phyloP scores from a whole-genome alignment of 371 early-diverging fungal species.

The Saksenaea vasiformis region DNA sequence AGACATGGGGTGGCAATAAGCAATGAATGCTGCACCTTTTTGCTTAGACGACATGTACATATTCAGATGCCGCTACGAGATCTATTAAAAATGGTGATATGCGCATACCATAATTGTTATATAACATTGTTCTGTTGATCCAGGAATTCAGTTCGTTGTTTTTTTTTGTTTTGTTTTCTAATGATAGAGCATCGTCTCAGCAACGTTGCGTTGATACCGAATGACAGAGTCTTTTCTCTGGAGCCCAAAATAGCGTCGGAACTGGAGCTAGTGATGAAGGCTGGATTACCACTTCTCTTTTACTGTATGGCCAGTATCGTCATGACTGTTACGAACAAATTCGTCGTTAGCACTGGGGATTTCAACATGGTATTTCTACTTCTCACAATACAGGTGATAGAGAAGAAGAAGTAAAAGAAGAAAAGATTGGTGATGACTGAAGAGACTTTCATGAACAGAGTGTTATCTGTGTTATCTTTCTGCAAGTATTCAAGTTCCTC shows the following conservation, averaged over 20 bases:
- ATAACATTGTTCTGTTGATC: no score
- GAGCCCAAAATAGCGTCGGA: no score
- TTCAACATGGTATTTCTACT: constrained; percentile 91
- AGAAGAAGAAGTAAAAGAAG: not conserved
- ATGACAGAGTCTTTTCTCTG: not conserved
- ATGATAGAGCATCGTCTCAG: not conserved
- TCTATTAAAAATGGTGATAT: no score
- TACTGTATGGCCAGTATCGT: constrained; percentile 84
- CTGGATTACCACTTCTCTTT: constrained; percentile 61
- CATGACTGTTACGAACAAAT: constrained; percentile 92
- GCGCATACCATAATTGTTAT: no score
- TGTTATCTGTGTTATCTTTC: constrained; percentile 36
- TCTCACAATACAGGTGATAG: constrained; percentile 78
- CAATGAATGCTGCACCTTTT: no score
- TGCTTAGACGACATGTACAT: no score
- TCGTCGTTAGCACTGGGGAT: constrained; percentile 76
- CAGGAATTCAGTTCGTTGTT: no score
- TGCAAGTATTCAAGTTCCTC: constrained; percentile 61
- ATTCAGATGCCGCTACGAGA: no score
- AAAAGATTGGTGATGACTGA: not conserved
- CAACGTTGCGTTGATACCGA: not conserved
- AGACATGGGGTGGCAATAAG: no score
- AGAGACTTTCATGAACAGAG: constrained; percentile 21
- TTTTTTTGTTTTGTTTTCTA: no score
- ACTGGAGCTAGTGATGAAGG: not conserved